Conservation (phyloP, 2,329 filamentous ascomycete species). For the Alternaria viburni region DNA sequence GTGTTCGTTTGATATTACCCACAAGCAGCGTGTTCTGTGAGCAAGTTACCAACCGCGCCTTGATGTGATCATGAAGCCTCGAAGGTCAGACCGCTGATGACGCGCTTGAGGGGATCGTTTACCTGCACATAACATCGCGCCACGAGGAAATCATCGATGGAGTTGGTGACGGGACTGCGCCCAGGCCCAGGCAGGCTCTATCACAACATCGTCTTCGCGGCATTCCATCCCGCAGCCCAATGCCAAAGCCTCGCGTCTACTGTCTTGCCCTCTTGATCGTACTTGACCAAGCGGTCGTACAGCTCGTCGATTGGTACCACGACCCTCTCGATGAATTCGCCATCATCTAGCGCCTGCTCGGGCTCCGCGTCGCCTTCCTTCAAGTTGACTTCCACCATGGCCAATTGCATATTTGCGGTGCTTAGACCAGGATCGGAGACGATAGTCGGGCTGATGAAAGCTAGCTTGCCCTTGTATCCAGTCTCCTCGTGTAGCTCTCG, state of each 20-base stretch:
- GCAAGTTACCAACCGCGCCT: not conserved
- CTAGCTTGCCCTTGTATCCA: constrained; percentile 62
- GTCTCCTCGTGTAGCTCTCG: constrained; percentile 68
- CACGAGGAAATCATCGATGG: not conserved
- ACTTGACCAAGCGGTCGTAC: constrained; percentile 60
- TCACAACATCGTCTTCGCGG: constrained; percentile 46
- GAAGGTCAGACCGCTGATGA: not conserved
- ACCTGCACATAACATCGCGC: not conserved
- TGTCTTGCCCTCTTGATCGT: constrained; percentile 56
- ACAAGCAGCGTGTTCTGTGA: not conserved
- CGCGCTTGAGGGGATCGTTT: not conserved
- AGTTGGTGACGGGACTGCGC: not conserved
- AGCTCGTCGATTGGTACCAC: constrained; percentile 64
- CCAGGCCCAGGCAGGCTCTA: not conserved
- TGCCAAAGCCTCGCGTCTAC: constrained; percentile 67
- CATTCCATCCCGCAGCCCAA: constrained; percentile 65
- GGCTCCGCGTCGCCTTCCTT: constrained; percentile 58
- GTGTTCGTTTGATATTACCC: not conserved
- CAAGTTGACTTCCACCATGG: constrained; percentile 64
- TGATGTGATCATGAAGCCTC: not conserved
- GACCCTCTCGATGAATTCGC: constrained; percentile 67
- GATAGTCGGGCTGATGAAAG: constrained; percentile 67
- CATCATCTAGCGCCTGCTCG: constrained; percentile 65
- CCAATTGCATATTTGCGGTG: constrained; percentile 67
- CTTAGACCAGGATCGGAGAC: constrained; percentile 69